Percentiles rank a stretch among this genome's conserved stretches.
phyloP scores from a whole-genome alignment of 1,139 yeast species.

The Blastobotrys elegans region DNA sequence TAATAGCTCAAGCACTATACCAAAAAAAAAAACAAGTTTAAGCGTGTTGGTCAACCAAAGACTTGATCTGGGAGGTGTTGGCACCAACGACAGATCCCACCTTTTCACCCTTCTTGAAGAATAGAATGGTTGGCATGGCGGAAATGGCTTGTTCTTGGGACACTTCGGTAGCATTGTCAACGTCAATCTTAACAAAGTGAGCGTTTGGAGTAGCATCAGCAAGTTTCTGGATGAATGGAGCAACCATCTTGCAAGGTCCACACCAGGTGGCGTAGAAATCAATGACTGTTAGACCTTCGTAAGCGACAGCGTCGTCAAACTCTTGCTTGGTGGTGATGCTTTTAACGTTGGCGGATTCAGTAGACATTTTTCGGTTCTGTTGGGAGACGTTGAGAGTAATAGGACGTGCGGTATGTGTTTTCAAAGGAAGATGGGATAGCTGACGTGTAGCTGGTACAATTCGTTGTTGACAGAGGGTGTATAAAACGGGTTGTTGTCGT shows the following conservation, averaged over 20 bases:
- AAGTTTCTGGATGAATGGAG: conserved; percentile 83
- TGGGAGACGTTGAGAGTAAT: neutral
- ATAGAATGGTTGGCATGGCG: conserved; percentile 86
- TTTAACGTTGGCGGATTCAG: conserved; percentile 22
- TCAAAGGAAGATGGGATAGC: neutral
- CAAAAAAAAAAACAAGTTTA: too few relatives aligned
- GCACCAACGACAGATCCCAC: conserved; percentile 80
- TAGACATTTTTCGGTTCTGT: conserved; percentile 8
- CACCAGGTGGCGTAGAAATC: conserved; percentile 81
- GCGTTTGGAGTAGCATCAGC: conserved; percentile 49
- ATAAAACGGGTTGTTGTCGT: neutral
- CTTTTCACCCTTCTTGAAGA: conserved; percentile 70
- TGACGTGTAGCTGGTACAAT: neutral
- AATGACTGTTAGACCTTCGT: conserved; percentile 48
- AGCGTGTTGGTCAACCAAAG: conserved; percentile 8
- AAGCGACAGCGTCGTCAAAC: conserved; percentile 23
- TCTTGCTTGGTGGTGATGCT: conserved; percentile 16
- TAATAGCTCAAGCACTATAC: too few relatives aligned
- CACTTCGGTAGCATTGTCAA: conserved; percentile 68
- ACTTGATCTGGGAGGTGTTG: conserved; percentile 63
- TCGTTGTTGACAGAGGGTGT: neutral
- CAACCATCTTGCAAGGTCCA: conserved; percentile 95
- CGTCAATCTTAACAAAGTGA: conserved; percentile 74
- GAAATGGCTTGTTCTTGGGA: conserved; percentile 70
- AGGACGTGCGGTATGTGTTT: neutral